A percentile compares a stretch with the other conserved stretches of the same genome.
phyloP scores from a whole-genome alignment of 176 grass and related monocot genomes.

The Ensete ventricosum region DNA sequence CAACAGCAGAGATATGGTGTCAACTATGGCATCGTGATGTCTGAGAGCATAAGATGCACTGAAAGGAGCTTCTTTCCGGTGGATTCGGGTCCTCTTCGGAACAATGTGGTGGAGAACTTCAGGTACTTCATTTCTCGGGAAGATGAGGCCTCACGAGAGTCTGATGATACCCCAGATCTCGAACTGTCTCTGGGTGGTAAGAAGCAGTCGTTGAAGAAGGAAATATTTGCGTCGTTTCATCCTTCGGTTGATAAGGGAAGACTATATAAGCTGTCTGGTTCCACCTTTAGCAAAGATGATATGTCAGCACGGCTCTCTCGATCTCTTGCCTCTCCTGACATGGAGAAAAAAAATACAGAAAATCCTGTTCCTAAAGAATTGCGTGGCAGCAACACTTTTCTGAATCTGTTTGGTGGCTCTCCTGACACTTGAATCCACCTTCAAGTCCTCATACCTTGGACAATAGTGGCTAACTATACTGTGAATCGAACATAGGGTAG shows the following conservation, averaged over 20 bases:
- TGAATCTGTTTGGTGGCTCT: not conserved
- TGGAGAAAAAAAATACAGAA: not conserved
- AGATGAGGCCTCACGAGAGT: not conserved
- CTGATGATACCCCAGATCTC: not conserved
- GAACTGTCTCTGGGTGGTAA: constrained; percentile 4
- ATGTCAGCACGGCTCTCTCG: not conserved
- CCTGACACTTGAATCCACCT: not conserved
- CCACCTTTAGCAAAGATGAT: not conserved
- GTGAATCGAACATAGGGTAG: not conserved
- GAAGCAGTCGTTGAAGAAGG: not conserved
- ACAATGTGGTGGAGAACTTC: not conserved
- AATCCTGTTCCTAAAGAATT: not conserved
- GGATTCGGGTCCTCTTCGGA: not conserved
- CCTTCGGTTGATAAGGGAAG: not conserved
- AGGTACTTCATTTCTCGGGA: not conserved
- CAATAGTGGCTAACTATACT: not conserved
- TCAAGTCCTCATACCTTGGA: not conserved
- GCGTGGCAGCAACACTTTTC: not conserved
- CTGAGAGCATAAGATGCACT: not conserved
- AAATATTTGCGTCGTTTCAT: not conserved
- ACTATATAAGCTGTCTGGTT: not conserved
- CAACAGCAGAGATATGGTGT: not conserved
- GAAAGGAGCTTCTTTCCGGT: constrained; percentile 2
- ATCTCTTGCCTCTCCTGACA: not conserved
- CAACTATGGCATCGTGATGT: not conserved